Evolutionary conservation across 768 basidiomycete species (phyloP).

Genomic region (Amanita rimosa): DNA sequence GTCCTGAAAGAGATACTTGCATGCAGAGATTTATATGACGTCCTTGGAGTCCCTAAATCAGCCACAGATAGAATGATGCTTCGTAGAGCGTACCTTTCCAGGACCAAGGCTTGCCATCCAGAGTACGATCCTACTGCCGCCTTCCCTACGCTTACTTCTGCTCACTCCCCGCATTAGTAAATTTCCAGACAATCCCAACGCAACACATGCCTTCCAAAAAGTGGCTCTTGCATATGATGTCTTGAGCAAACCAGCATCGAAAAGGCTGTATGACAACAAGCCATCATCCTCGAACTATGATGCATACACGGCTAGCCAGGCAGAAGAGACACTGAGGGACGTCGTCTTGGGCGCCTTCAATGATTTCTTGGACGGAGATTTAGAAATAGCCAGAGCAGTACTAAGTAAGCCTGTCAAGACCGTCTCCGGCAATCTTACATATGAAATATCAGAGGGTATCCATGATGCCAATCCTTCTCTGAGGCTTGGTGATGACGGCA

Average conservation of each 20-base stretch:
- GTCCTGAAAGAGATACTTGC: constrained; percentile 44
- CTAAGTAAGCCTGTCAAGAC: constrained; percentile 40
- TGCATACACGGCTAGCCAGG: constrained; percentile 42
- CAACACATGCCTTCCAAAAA: constrained; percentile 80
- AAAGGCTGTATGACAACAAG: constrained; percentile 56
- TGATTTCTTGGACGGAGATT: constrained; percentile 78
- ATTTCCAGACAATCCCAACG: constrained; percentile 64
- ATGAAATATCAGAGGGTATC: constrained; percentile 43
- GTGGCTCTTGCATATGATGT: constrained; percentile 78
- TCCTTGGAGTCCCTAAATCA: constrained; percentile 52
- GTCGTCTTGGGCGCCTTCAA: constrained; percentile 67
- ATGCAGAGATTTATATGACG: constrained; percentile 58
- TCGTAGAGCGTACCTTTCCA: constrained; percentile 62
- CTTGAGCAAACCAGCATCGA: constrained; percentile 60
- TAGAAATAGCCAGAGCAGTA: constrained; percentile 72
- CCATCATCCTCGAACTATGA: constrained; percentile 36
- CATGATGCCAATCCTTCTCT: constrained; percentile 75
- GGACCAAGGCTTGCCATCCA: constrained; percentile 75
- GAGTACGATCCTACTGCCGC: constrained; percentile 44
- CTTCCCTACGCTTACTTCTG: background rate
- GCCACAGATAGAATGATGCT: constrained; percentile 47
- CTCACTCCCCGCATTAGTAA: constrained; percentile 38
- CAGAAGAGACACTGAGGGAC: constrained; percentile 71
- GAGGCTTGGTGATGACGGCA: constrained; percentile 66
- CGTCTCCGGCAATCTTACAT: background rate